These are phyloP conservation scores for Diplodia sapinea DNA, from an alignment of 2,329 filamentous ascomycete species.

Conservation along the genomic window DNA sequence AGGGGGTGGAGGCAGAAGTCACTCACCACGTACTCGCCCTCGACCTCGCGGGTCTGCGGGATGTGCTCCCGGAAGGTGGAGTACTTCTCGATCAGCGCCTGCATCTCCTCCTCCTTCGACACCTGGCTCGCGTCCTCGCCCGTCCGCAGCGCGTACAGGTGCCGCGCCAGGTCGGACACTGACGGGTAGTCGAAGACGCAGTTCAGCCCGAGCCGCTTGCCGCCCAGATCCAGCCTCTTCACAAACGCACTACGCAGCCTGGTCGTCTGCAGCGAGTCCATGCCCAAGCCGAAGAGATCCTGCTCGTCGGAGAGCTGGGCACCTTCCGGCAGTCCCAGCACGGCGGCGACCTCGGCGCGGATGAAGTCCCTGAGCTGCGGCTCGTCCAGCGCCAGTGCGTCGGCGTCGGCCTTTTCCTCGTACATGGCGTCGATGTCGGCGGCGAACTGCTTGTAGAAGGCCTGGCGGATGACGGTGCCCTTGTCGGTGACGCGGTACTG, in stretches of 20 bases:
- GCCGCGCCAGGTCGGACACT: constrained; percentile 53
- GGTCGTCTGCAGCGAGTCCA: constrained; percentile 66
- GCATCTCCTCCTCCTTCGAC: constrained; percentile 53
- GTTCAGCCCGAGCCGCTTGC: constrained; percentile 58
- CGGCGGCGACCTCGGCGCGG: constrained; percentile 35
- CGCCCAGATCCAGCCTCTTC: constrained; percentile 57
- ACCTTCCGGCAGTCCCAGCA: constrained; percentile 33
- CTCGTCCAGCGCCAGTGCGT: constrained; percentile 38
- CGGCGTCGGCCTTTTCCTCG: constrained; percentile 35
- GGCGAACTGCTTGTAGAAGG: constrained; percentile 58
- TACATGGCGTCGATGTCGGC: constrained; percentile 57
- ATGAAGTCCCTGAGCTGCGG: constrained; percentile 44
- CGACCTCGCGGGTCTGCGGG: constrained; percentile 30
- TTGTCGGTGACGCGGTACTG: constrained; percentile 62
- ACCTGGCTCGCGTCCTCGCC: constrained; percentile 44
- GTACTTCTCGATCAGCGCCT: constrained; percentile 54
- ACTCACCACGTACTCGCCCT: constrained; percentile 34
- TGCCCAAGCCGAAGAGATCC: constrained; percentile 65
- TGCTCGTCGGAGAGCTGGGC: constrained; percentile 30
- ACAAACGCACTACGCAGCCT: constrained; percentile 61
- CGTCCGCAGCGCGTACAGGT: constrained; percentile 53
- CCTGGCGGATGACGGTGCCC: constrained; percentile 61
- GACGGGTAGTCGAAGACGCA: constrained; percentile 65
- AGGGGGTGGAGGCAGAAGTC: background rate
- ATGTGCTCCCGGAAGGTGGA: constrained; percentile 45